A percentile compares a stretch with the other conserved stretches of the same genome.
Conservation (phyloP, 805 yeast genomes). For the Yamadazyma takamatsuzukensis region DNA sequence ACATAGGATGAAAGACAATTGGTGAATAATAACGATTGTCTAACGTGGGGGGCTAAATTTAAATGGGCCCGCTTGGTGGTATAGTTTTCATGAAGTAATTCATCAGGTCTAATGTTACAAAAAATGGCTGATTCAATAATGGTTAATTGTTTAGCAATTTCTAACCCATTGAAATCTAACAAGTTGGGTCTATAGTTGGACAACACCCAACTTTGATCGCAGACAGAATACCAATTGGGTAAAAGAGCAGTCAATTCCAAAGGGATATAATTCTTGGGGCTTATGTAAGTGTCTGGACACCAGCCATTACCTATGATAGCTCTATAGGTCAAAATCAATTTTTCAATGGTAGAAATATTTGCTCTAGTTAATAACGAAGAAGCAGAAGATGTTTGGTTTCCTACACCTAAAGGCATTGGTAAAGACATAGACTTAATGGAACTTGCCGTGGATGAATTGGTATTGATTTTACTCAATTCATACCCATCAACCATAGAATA, state of each 20-base stretch:
- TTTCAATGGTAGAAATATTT: constrained; percentile 45
- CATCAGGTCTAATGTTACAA: constrained; percentile 60
- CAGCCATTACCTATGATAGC: constrained; percentile 48
- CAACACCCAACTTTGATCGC: constrained; percentile 57
- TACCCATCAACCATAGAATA: constrained; percentile 56
- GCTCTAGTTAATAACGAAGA: constrained; percentile 34
- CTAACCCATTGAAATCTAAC: constrained; percentile 63
- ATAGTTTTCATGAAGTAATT: constrained; percentile 61
- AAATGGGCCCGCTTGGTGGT: constrained; percentile 56
- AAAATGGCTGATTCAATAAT: constrained; percentile 67
- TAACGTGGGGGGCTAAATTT: constrained; percentile 60
- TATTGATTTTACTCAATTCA: constrained; percentile 49
- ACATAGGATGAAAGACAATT: constrained; percentile 71
- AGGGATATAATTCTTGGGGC: constrained; percentile 26
- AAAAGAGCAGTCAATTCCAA: constrained; percentile 34
- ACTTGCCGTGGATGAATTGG: constrained; percentile 42
- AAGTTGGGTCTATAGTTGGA: constrained; percentile 50
- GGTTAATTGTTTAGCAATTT: constrained; percentile 74
- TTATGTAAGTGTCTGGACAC: constrained; percentile 31
- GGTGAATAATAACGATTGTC: constrained; percentile 61
- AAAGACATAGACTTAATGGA: constrained; percentile 39
- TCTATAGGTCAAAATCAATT: constrained; percentile 50
- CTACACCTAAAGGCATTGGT: constrained; percentile 42
- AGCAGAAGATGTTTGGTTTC: constrained; percentile 39
- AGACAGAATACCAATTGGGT: constrained; percentile 46